A percentile compares a stretch with the other conserved stretches of the same genome.
Evolutionary conservation across 1,284 basidiomycete species (phyloP).

Genomic region (Exobasidium rhododendri): DNA sequence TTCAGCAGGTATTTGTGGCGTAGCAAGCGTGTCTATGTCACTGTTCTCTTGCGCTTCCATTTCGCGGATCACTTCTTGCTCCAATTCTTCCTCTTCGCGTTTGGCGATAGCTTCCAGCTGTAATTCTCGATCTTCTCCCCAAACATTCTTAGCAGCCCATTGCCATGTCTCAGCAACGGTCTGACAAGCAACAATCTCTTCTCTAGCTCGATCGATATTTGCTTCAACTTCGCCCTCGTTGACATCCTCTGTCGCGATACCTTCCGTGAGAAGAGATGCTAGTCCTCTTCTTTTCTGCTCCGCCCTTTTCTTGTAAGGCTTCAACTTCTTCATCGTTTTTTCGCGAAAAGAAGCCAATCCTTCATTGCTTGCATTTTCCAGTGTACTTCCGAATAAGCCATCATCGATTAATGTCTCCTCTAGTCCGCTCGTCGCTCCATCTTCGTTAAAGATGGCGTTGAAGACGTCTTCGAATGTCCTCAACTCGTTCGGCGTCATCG

Average conservation of each 20-base stretch:
- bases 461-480: not conserved
- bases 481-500: not conserved
- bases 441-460: not conserved
- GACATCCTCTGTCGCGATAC: not conserved
- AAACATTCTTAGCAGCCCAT: conserved; percentile 31
- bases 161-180: conserved; percentile 26
- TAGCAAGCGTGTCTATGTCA: too few species aligned
- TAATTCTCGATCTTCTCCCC: conserved; percentile 16
- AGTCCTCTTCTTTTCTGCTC: not conserved
- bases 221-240: conserved; percentile 23
- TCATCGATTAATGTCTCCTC: not conserved
- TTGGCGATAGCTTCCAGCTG: not conserved
- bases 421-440: not conserved
- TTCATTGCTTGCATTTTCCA: not conserved
- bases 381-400: not conserved
- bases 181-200: conserved; percentile 27
- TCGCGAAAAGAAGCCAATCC: not conserved
- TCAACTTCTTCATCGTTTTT: not conserved
- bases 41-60: not conserved
- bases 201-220: conserved; percentile 32
- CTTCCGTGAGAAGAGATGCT: not conserved
- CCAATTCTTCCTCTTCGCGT: not conserved
- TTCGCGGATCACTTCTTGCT: not conserved
- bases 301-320: not conserved
- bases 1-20: too few species aligned